Base-by-base conservation (phyloP, 2,329 filamentous ascomycete genomes). In the Cyanodermella asteris region DNA sequence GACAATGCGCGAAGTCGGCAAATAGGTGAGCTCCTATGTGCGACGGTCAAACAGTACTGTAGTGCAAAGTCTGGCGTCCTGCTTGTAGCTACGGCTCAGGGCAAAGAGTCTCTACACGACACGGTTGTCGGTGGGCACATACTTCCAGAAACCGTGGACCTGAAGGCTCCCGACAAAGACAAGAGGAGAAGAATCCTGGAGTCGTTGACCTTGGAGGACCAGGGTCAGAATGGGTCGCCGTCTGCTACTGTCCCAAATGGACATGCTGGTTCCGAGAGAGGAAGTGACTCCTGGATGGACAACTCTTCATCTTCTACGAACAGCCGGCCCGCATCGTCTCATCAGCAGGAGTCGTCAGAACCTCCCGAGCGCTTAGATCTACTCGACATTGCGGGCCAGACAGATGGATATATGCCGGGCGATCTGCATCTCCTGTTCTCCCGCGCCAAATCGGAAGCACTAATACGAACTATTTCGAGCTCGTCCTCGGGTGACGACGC, bases 401-500 rank as follows among this genome's bases (percentile, higher is more conserved):
- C 84, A 0, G 87, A 97, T 42, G 87, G 87, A 1, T 97, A 94
- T 44, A 93, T 94, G 82, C 84, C 87, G 1, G 87, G 82, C 4
- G 87, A 97, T 45, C 59, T 97, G 18, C 70, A 74, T 10, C 61
- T 93, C 3, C 64, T 97, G 7, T 75, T 91, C 11, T 72, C 78
- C 7, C 66, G 87, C 30, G 84, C 87, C 18, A 68, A 82, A 27
- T 91, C 84, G 38, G 87, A 94, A 50, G 78, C 84, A 14, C 63
- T 97, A 10, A 91, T 94, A 37, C 73, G 84, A 7, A 72, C 73
- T 6, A 72, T 94, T 15, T 50, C 55, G 15, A 14, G n/a, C 13
- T 13, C 12, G 11, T 34, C 39, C 18, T 33, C 39, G 3, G 42
- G 41, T 12, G 53, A 55, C 22, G 59, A 61, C 32, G 47, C 50